Evolutionary conservation across 768 basidiomycete species (phyloP), one percentile per base, ranked within the genome.

Genomic region (Trametes meyenii): DNA sequence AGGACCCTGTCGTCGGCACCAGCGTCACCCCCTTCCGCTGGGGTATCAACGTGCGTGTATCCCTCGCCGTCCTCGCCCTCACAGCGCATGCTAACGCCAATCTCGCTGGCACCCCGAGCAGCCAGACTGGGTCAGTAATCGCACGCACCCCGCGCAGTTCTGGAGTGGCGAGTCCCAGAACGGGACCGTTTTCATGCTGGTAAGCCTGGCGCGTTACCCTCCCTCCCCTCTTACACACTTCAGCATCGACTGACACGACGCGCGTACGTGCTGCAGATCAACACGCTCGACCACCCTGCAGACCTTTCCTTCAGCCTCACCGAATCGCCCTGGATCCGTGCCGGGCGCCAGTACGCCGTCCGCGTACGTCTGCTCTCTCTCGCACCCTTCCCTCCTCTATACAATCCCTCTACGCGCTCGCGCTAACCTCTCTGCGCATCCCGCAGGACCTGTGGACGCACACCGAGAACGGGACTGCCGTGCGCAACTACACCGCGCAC

Each of bases 311-410:
- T 88, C 74, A 85, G 77, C 60, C 71, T 89, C 54, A 85, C 85
- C 4, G 86, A 89, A 66, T 88, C 87, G 2, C 86, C 87, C 1
- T 89, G 86, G 86, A 83, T 87, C 62, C 80, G 85, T 52, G 86
- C 86, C 3, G 87, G 87, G 45, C 76, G 84, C 48, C 82, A 85
- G 67, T 88, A 89, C 68, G 69, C 79, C n/a, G 83, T 89, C 58
- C 77, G 86, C 61, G 87, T 88, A 66, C 54, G 85, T 70, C 36
- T 65, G 46, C 63, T 23, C 5, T 44, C 45, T n/a, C n/a, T n/a
- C n/a, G n/a, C n/a, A 17, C 67, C 8, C 19, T 43, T 36, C 59
- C 68, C 2, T 45, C 8, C 12, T n/a, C 42, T 42, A 54, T 67
- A 1, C 6, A 55, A 24, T 54, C 16, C 35, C 3, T 39, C 6